Conservation (phyloP, 768 basidiomycete species). For the Leccinum pellstonianum region DNA sequence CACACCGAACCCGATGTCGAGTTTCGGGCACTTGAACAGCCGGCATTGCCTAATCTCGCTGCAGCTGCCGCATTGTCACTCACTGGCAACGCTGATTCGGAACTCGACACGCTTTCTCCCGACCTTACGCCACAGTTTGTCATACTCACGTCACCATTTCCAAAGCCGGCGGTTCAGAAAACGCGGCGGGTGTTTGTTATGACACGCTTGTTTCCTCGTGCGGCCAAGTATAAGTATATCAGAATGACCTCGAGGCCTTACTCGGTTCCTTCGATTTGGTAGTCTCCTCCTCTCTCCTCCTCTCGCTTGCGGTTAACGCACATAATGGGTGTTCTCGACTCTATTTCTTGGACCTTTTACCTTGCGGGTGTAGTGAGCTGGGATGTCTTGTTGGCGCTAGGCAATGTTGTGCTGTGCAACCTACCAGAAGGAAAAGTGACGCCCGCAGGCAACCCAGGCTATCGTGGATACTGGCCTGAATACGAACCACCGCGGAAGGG, state of each 20-base stretch:
- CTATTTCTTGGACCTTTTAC: constrained; percentile 10
- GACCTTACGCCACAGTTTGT: background rate
- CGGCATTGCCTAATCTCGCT: background rate
- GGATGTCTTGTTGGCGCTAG: constrained; percentile 22
- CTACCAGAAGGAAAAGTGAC: constrained; percentile 51
- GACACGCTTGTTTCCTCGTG: background rate
- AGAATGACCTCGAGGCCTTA: background rate
- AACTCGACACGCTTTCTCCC: background rate
- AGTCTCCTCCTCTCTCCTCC: constrained; percentile 26
- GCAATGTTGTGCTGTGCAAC: constrained; percentile 20
- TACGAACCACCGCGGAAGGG: constrained; percentile 54
- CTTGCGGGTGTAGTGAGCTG: constrained; percentile 13
- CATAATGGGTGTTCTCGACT: constrained; percentile 16
- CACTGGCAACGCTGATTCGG: background rate
- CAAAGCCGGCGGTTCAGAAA: background rate
- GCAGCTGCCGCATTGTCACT: too few relatives aligned
- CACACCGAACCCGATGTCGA: background rate
- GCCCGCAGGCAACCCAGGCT: constrained; percentile 53
- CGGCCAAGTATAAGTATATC: constrained; percentile 1
- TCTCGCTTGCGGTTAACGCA: background rate
- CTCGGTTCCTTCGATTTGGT: background rate
- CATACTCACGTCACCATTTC: background rate
- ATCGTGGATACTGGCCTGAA: constrained; percentile 70
- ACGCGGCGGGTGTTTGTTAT: background rate
- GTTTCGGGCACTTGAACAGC: background rate